Percentiles rank a stretch among this genome's conserved stretches.
phyloP scores from a whole-genome alignment of 2,329 filamentous ascomycete genomes.

The Westerdykella aurantiaca region DNA sequence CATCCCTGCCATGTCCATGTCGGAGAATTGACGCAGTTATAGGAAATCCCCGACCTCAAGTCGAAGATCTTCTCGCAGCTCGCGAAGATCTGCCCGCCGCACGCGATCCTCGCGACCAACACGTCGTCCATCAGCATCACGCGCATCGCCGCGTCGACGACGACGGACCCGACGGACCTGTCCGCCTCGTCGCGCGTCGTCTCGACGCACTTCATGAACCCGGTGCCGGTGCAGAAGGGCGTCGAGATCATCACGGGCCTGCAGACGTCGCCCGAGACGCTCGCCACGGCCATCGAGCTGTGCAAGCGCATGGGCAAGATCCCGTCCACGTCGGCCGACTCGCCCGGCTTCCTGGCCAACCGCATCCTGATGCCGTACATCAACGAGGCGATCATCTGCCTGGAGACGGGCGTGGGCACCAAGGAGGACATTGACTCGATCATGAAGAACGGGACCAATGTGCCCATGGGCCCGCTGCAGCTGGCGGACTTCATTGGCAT shows the following conservation, averaged over 20 bases:
- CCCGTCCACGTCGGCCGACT: slow-evolving; percentile 77
- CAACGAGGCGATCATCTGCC: slow-evolving; percentile 93
- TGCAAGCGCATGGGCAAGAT: slow-evolving; percentile 93
- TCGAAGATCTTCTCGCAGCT: slow-evolving; percentile 79
- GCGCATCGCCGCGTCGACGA: slow-evolving; percentile 83
- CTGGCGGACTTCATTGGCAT: slow-evolving; percentile 96
- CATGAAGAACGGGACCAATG: slow-evolving; percentile 99
- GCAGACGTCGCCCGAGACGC: slow-evolving; percentile 77
- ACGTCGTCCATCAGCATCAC: slow-evolving; percentile 99
- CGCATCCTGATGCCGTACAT: slow-evolving; percentile 98
- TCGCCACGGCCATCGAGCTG: slow-evolving; percentile 77
- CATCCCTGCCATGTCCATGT: neutral
- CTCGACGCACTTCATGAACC: slow-evolving; percentile 99
- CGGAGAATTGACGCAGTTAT: slow-evolving; percentile 3
- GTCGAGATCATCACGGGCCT: slow-evolving; percentile 95
- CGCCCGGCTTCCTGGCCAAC: slow-evolving; percentile 92
- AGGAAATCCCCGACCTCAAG: slow-evolving; percentile 81
- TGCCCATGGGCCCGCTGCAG: slow-evolving; percentile 93
- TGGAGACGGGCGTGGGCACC: slow-evolving; percentile 85
- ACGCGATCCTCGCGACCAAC: slow-evolving; percentile 92
- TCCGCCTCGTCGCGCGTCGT: slow-evolving; percentile 81
- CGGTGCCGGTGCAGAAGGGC: slow-evolving; percentile 91
- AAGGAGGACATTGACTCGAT: slow-evolving; percentile 93
- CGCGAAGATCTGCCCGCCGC: slow-evolving; percentile 71
- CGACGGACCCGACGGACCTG: slow-evolving; percentile 69